Conservation (phyloP, 352 stramenopile species). For the Globisporangium apiculatum region DNA sequence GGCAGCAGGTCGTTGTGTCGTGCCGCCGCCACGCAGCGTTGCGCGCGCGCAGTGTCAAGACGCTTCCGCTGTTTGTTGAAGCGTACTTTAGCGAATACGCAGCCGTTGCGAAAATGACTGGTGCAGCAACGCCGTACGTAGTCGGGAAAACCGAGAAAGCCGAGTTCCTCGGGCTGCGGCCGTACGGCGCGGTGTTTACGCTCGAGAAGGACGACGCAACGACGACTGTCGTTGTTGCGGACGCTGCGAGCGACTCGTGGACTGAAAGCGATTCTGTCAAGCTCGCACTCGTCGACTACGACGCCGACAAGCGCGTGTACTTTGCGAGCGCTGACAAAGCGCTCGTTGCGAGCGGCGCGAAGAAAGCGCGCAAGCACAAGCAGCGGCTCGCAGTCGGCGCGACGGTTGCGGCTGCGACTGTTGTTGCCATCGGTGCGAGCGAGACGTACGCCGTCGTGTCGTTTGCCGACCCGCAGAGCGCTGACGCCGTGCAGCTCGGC, state of each 20-base stretch:
- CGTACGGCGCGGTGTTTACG: slow-evolving; percentile 84
- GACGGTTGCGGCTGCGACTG: slow-evolving; percentile 34
- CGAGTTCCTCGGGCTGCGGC: slow-evolving; percentile 75
- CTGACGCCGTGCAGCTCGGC: slow-evolving; percentile 28
- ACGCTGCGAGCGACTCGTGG: slow-evolving; percentile 27
- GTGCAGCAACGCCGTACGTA: slow-evolving; percentile 18
- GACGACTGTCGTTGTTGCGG: slow-evolving; percentile 64
- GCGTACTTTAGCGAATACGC: slow-evolving; percentile 42
- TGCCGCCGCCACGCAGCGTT: slow-evolving; percentile 44
- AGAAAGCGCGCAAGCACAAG: slow-evolving; percentile 65
- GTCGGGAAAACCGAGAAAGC: slow-evolving; percentile 75
- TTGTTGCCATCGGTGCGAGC: slow-evolving; percentile 45
- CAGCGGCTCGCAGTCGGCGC: slow-evolving; percentile 31
- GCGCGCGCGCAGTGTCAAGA: slow-evolving; percentile 17
- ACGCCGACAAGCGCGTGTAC: slow-evolving; percentile 83
- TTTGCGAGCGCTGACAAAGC: slow-evolving; percentile 37
- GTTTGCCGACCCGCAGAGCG: slow-evolving; percentile 35
- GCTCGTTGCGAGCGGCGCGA: slow-evolving; percentile 54
- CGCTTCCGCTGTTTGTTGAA: slow-evolving; percentile 40
- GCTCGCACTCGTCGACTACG: slow-evolving; percentile 77
- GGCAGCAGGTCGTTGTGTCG: slow-evolving; percentile 76
- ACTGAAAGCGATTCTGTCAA: slow-evolving; percentile 64
- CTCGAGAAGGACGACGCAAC: slow-evolving; percentile 55
- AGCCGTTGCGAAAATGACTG: slow-evolving; percentile 1
- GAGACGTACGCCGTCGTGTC: slow-evolving; percentile 65